Conservation (phyloP, 1,139 yeast species). For the Arxiozyma heterogenica region DNA sequence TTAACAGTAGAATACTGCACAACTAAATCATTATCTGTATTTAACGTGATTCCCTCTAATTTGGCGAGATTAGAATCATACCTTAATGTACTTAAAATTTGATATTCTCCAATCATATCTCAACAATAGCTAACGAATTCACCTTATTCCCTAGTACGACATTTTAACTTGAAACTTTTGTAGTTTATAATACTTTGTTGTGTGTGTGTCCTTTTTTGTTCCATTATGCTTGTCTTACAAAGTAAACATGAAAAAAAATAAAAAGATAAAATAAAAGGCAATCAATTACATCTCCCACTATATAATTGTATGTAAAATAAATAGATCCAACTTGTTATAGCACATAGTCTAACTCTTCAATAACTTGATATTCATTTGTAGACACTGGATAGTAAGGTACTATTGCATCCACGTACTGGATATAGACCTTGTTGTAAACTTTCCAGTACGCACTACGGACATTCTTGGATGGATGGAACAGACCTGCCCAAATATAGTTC, state of each 20-base stretch:
- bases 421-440: conserved; percentile 66
- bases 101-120: background rate
- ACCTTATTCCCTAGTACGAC: background rate
- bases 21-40: background rate
- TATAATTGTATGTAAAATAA: background rate
- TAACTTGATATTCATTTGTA: conserved; percentile 31
- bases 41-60: conserved; percentile 2
- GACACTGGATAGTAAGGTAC: conserved; percentile 75
- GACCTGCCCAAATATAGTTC: conserved; percentile 78
- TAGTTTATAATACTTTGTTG: too few relatives aligned
- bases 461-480: conserved; percentile 87
- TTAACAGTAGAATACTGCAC: background rate
- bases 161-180: background rate
- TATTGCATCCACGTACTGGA: conserved; percentile 63
- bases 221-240: background rate
- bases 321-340: conserved; percentile 8
- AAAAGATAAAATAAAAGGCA: too few relatives aligned
- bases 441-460: conserved; percentile 85
- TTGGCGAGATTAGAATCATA: conserved; percentile 50
- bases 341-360: conserved; percentile 36
- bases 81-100: conserved; percentile 49
- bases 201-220: too few relatives aligned
- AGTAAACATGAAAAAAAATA: too few relatives aligned
- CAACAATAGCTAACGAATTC: background rate
- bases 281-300: too few relatives aligned